phyloP scores from a whole-genome alignment of 805 yeast species.

The Hanseniaspora mollemarum region DNA sequence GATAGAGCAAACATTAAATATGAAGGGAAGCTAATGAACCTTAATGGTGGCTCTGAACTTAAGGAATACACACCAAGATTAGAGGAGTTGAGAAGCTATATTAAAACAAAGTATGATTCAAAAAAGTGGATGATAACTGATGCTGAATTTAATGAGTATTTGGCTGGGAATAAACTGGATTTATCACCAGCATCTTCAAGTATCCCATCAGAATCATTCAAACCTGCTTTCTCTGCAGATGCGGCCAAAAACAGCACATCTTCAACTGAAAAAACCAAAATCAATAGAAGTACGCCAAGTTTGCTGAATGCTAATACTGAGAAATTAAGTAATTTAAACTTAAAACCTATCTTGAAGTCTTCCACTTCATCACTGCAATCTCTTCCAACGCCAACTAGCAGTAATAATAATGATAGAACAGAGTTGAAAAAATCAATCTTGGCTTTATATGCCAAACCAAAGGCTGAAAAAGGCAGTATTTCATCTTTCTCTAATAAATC shows the following conservation, averaged over 20 bases:
- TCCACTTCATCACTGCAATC: slow-evolving; percentile 15
- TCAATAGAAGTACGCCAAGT: background rate
- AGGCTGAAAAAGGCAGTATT: slow-evolving; percentile 19
- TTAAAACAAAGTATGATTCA: slow-evolving; percentile 81
- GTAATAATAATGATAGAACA: slow-evolving; percentile 38
- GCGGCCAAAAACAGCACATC: background rate
- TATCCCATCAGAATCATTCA: slow-evolving; percentile 19
- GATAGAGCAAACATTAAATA: slow-evolving; percentile 62
- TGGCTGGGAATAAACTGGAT: slow-evolving; percentile 39
- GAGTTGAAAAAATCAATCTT: slow-evolving; percentile 86
- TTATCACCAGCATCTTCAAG: slow-evolving; percentile 13
- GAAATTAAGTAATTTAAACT: slow-evolving; percentile 17
- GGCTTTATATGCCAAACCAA: slow-evolving; percentile 66
- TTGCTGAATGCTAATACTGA: slow-evolving; percentile 8
- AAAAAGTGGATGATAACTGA: slow-evolving; percentile 62
- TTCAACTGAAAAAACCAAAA: background rate
- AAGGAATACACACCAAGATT: slow-evolving; percentile 65
- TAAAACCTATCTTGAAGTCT: slow-evolving; percentile 6
- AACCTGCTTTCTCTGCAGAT: slow-evolving; percentile 18
- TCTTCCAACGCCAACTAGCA: slow-evolving; percentile 14
- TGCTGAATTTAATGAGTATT: slow-evolving; percentile 31
- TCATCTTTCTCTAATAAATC: slow-evolving; percentile 15
- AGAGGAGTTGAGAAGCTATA: slow-evolving; percentile 74
- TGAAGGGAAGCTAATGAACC: slow-evolving; percentile 52
- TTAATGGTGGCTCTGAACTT: slow-evolving; percentile 32